These are phyloP conservation scores for Suillus sp. DNA, from an alignment of 768 basidiomycete genomes.

Conservation along the genomic window DNA sequence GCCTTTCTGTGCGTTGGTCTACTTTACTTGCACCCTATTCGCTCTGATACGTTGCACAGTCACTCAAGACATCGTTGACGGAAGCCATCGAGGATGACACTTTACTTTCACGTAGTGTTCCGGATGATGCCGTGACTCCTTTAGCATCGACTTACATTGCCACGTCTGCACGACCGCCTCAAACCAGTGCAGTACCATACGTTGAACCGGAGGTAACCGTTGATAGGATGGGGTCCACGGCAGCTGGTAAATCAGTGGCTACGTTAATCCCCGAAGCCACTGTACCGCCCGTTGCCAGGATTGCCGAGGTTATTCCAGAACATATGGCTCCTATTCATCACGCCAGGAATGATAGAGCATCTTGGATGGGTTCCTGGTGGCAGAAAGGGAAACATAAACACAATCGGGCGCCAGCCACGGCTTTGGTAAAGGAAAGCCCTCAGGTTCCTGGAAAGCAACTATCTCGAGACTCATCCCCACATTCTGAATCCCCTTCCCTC, in stretches of 20 bases:
- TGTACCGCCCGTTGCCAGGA: constrained; percentile 13
- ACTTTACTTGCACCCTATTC: constrained; percentile 1
- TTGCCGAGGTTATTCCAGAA: constrained; percentile 2
- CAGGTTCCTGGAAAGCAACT: constrained; percentile 23
- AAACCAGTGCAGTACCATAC: neutral
- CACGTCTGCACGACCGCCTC: neutral
- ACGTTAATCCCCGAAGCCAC: constrained; percentile 7
- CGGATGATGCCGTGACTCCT: constrained; percentile 26
- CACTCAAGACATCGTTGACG: constrained; percentile 46
- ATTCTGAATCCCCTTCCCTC: constrained; percentile 15
- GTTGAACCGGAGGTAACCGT: neutral
- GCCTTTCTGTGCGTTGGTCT: constrained; percentile 51
- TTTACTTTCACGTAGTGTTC: constrained; percentile 29
- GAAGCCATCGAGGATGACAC: constrained; percentile 56
- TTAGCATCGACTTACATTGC: constrained; percentile 17
- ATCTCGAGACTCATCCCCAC: constrained; percentile 27
- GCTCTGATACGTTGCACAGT: constrained; percentile 32
- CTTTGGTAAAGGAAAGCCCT: constrained; percentile 23
- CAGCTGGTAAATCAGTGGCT: constrained; percentile 5
- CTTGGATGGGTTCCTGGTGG: constrained; percentile 81
- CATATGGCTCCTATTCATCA: constrained; percentile 16
- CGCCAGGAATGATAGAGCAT: constrained; percentile 36
- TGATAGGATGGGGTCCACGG: constrained; percentile 3
- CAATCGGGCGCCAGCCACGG: constrained; percentile 23
- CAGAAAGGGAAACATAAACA: constrained; percentile 48